Conservation (phyloP, 2,329 filamentous ascomycete species). For the Xylariaceae sp. region DNA sequence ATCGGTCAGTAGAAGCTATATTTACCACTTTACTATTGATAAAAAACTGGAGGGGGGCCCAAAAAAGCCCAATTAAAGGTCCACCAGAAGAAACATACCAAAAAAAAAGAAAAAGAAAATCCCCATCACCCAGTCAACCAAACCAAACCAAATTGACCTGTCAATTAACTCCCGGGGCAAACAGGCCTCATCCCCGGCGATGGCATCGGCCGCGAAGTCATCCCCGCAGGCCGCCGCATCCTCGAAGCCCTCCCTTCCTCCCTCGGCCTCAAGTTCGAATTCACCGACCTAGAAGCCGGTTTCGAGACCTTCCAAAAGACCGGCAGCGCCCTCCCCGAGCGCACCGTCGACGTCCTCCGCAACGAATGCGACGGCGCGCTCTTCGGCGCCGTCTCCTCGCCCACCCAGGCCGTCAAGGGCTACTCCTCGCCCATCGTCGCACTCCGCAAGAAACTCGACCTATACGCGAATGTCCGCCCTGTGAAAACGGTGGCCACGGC, state of each 20-base stretch:
- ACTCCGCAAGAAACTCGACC: conserved; percentile 86
- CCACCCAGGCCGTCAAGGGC: conserved; percentile 80
- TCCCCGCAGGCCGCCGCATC: conserved; percentile 84
- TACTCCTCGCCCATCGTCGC: conserved; percentile 97
- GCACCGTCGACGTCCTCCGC: conserved; percentile 83
- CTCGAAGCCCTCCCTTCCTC: conserved; percentile 90
- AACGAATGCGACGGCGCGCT: conserved; percentile 91
- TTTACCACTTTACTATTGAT: too few relatives aligned
- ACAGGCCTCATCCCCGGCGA: conserved; percentile 93
- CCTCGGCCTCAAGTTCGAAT: conserved; percentile 88
- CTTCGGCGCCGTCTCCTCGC: conserved; percentile 93
- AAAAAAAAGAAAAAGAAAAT: not conserved
- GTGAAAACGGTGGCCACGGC: conserved; percentile 75
- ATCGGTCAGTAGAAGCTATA: conserved; percentile 49
- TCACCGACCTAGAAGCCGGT: conserved; percentile 86
- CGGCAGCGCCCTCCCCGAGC: conserved; percentile 80
- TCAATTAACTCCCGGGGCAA: not conserved
- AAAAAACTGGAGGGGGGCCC: not conserved
- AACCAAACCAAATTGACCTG: not conserved
- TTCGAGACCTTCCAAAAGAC: conserved; percentile 91
- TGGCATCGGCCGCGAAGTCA: conserved; percentile 97
- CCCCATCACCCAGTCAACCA: not conserved
- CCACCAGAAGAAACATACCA: too few relatives aligned
- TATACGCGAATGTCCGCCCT: conserved; percentile 95
- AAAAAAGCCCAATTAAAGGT: not conserved